Conservation (phyloP, 108 stramenopile species). For the Cyclotella choctawhatcheeana region DNA sequence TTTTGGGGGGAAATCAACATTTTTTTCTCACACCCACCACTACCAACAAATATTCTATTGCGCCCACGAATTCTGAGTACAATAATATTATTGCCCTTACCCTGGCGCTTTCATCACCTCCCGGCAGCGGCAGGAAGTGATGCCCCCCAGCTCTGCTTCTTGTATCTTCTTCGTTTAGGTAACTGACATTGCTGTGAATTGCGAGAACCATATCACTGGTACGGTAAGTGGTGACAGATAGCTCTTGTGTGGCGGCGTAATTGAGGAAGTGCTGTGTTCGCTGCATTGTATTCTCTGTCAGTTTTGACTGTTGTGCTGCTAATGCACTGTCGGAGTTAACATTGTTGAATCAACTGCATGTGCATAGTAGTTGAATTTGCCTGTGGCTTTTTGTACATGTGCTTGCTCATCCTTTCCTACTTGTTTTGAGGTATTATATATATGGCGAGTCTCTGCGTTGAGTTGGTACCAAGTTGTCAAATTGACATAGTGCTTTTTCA, state of each 20-base stretch:
- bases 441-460: constrained; percentile 23
- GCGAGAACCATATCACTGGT: background rate
- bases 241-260: constrained; percentile 23
- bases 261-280: constrained; percentile 44
- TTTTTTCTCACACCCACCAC: too few relatives aligned
- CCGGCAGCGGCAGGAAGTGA: too few relatives aligned
- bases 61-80: too few relatives aligned
- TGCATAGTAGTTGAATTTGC: constrained; percentile 43
- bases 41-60: too few relatives aligned
- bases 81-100: too few relatives aligned
- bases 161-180: background rate
- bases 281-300: constrained; percentile 14
- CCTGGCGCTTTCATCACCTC: too few relatives aligned
- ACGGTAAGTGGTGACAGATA: background rate
- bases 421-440: constrained; percentile 2
- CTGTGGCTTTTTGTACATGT: constrained; percentile 43
- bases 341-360: constrained; percentile 32
- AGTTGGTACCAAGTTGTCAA: constrained; percentile 12
- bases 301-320: background rate
- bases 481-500: too few relatives aligned
- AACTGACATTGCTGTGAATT: background rate
- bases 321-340: background rate
- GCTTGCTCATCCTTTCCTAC: constrained; percentile 21
- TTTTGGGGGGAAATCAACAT: too few relatives aligned
- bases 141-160: too few relatives aligned